A percentile compares a stretch with the other conserved stretches of the same genome.
phyloP scores from a whole-genome alignment of 441 rosid species.

The Erodium texanum region DNA sequence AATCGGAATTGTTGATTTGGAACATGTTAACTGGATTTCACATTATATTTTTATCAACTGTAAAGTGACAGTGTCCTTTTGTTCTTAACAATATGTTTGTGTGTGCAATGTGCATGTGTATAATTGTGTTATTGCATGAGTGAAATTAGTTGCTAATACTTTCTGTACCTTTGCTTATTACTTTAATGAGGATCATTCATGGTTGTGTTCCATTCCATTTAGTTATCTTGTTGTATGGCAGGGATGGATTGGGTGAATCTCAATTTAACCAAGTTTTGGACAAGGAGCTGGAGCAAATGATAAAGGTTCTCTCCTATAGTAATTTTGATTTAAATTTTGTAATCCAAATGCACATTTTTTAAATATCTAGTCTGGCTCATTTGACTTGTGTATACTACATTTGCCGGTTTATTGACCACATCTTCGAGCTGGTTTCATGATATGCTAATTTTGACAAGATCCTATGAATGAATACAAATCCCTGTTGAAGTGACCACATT shows the following conservation, averaged over 20 bases:
- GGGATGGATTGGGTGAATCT: slow-evolving; percentile 89
- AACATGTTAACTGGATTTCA: background rate
- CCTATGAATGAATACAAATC: slow-evolving; percentile 6
- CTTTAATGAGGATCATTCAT: background rate
- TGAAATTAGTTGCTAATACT: background rate
- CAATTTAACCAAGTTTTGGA: slow-evolving; percentile 82
- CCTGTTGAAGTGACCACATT: background rate
- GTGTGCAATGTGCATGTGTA: background rate
- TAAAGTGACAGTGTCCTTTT: background rate
- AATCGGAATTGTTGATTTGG: background rate
- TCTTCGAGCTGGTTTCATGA: background rate
- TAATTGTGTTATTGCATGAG: background rate
- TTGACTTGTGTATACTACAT: background rate
- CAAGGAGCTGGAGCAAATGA: slow-evolving; percentile 75
- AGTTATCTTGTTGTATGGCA: slow-evolving; percentile 19
- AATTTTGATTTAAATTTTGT: background rate
- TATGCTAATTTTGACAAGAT: slow-evolving; percentile 1
- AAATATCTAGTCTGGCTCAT: slow-evolving; percentile 6
- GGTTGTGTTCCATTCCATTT: slow-evolving; percentile 1
- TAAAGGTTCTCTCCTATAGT: slow-evolving; percentile 38
- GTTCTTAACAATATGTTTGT: background rate
- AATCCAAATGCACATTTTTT: background rate
- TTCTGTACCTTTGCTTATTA: background rate
- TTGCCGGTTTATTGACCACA: background rate
- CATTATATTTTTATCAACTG: background rate